phyloP scores from a whole-genome alignment of 2,329 filamentous ascomycete genomes.

The Coleophoma crateriformis region DNA sequence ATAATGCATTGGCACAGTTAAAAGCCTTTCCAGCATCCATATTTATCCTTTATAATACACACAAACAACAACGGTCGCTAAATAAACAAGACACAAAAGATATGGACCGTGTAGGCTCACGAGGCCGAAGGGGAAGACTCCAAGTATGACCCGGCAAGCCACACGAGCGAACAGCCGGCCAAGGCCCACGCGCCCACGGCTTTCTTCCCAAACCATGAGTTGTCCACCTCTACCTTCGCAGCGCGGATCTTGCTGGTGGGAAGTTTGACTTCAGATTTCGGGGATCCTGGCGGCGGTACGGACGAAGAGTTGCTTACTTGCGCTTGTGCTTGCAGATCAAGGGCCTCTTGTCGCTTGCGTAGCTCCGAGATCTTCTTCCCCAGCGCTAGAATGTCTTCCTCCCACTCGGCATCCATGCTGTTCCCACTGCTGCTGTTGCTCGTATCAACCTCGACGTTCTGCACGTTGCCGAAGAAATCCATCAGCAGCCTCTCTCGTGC shows the following conservation, averaged over 20 bases:
- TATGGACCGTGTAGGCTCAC: too few relatives aligned
- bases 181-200: conserved; percentile 55
- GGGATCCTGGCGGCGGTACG: conserved; percentile 2
- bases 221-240: conserved; percentile 58
- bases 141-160: conserved; percentile 51
- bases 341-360: conserved; percentile 30
- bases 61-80: too few relatives aligned
- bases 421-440: conserved; percentile 21
- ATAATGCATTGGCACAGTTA: too few relatives aligned
- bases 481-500: conserved; percentile 80
- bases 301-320: conserved; percentile 12
- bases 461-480: conserved; percentile 97
- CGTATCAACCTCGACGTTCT: conserved; percentile 83
- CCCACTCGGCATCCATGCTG: conserved; percentile 42
- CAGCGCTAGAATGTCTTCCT: conserved; percentile 73
- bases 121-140: conserved; percentile 8
- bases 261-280: too few relatives aligned
- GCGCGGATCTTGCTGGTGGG: conserved; percentile 34
- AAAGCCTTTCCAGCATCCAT: too few relatives aligned
- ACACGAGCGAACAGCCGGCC: conserved; percentile 54
- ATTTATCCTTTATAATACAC: too few relatives aligned
- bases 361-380: conserved; percentile 58
- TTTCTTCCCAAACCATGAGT: conserved; percentile 64
- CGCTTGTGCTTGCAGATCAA: conserved; percentile 19
- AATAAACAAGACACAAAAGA: too few relatives aligned